Evolutionary conservation across 371 early-diverging fungal species (phyloP).

Genomic region (Conidiobolus incongruus): DNA sequence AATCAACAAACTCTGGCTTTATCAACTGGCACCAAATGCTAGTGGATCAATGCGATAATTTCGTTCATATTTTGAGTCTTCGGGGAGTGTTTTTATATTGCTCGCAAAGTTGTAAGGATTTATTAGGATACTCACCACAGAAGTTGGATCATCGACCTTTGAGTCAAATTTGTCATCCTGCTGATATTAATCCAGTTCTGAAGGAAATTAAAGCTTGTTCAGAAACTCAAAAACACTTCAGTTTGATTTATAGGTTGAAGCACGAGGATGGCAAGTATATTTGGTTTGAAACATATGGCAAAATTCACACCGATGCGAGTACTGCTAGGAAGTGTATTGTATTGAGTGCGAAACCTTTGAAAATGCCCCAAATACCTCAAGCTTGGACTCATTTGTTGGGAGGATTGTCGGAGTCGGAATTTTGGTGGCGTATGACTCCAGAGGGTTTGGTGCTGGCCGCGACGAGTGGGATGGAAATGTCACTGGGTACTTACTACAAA

Average conservation of each 20-base stretch:
- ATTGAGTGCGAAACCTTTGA: conserved; percentile 23
- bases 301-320: conserved; percentile 21
- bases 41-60: conserved; percentile 19
- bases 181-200: conserved; percentile 32
- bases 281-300: conserved; percentile 35
- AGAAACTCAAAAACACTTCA: conserved; percentile 12
- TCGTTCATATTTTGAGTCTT: conserved; percentile 31
- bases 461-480: too few species aligned
- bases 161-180: conserved; percentile 30
- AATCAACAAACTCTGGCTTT: not conserved
- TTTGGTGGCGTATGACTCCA: too few species aligned
- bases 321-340: conserved; percentile 35
- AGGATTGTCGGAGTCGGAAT: too few species aligned
- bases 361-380: conserved; percentile 15
- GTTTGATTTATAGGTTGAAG: conserved; percentile 27
- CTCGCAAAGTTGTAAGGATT: conserved; percentile 15
- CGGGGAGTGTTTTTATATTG: conserved; percentile 38
- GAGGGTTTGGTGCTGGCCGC: too few species aligned
- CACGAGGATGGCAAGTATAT: conserved; percentile 26
- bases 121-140: conserved; percentile 22
- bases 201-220: conserved; percentile 25
- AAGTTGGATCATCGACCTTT: conserved; percentile 26
- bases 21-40: conserved; percentile 13
- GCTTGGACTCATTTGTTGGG: too few species aligned
- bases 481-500: too few species aligned